A percentile compares a stretch with the other conserved stretches of the same genome.
phyloP scores from a whole-genome alignment of 2,329 filamentous ascomycete genomes.

The Seiridium cupressi region DNA sequence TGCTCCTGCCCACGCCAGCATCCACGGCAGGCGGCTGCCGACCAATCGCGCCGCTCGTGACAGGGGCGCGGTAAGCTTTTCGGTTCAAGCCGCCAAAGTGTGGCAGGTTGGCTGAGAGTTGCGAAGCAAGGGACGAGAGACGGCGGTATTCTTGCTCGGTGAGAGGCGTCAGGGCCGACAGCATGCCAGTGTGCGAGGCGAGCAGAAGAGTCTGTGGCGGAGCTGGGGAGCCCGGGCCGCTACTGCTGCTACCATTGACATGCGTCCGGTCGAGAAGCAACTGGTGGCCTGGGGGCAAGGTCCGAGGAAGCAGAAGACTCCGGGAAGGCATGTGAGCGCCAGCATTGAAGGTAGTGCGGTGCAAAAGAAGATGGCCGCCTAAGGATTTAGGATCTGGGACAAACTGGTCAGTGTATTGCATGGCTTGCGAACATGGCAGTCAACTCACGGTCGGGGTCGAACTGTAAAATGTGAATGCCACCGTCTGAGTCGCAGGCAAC shows the following conservation, averaged over 20 bases:
- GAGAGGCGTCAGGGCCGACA: conserved; percentile 75
- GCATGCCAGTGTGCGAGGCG: conserved; percentile 71
- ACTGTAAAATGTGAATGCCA: conserved; percentile 86
- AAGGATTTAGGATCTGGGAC: conserved; percentile 83
- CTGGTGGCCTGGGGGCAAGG: conserved; percentile 41
- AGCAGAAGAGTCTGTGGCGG: conserved; percentile 57
- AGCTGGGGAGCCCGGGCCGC: conserved; percentile 22
- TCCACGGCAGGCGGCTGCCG: conserved; percentile 51
- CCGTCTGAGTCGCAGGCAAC: conserved; percentile 81
- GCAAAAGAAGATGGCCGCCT: conserved; percentile 82
- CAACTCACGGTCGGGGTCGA: conserved; percentile 84
- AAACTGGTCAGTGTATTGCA: too few species aligned
- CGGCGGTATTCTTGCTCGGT: conserved; percentile 80
- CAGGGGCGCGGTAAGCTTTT: conserved; percentile 67
- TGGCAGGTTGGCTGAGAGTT: conserved; percentile 73
- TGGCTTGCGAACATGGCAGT: not conserved
- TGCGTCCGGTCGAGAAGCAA: conserved; percentile 22
- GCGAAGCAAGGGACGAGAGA: conserved; percentile 76
- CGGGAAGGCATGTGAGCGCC: conserved; percentile 74
- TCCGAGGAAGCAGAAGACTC: conserved; percentile 73
- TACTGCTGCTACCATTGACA: conserved; percentile 21
- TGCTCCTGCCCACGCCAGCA: conserved; percentile 57
- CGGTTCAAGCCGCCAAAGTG: conserved; percentile 81
- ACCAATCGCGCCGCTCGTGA: conserved; percentile 41
- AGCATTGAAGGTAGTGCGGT: conserved; percentile 83